Evolutionary conservation across 2,329 filamentous ascomycete genomes (phyloP).

Genomic region (Plenodomus lindquistii): DNA sequence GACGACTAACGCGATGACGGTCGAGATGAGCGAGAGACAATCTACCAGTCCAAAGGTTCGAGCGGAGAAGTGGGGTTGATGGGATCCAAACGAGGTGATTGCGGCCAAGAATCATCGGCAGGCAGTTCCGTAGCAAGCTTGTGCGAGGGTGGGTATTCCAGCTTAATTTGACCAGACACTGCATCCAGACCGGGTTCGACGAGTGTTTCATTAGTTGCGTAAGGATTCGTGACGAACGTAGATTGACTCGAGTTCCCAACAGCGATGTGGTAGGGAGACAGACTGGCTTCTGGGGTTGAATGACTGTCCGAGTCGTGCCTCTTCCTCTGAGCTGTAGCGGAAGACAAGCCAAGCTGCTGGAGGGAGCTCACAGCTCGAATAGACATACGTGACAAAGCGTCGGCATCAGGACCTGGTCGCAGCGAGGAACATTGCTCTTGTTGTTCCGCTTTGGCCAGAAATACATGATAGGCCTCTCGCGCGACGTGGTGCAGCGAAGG

Average conservation of each 20-base stretch:
- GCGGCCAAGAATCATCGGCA: not conserved
- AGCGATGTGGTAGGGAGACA: not conserved
- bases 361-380: not conserved
- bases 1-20: not conserved
- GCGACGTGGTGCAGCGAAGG: no score
- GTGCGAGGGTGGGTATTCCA: not conserved
- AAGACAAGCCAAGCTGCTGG: not conserved
- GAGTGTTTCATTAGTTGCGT: not conserved
- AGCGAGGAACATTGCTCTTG: not conserved
- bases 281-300: not conserved
- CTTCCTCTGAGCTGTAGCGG: not conserved
- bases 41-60: not conserved
- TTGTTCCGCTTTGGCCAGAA: not conserved
- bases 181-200: not conserved
- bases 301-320: not conserved
- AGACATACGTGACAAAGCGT: not conserved
- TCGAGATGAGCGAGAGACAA: not conserved
- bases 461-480: no score
- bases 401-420: not conserved
- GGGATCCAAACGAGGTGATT: not conserved
- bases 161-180: not conserved
- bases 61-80: not conserved
- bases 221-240: no score
- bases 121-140: not conserved
- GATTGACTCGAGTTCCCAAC: no score